These are phyloP conservation scores for Paracorniculantispora psalliotae DNA, from an alignment of 2,329 filamentous ascomycete genomes.

Conservation along the genomic window DNA sequence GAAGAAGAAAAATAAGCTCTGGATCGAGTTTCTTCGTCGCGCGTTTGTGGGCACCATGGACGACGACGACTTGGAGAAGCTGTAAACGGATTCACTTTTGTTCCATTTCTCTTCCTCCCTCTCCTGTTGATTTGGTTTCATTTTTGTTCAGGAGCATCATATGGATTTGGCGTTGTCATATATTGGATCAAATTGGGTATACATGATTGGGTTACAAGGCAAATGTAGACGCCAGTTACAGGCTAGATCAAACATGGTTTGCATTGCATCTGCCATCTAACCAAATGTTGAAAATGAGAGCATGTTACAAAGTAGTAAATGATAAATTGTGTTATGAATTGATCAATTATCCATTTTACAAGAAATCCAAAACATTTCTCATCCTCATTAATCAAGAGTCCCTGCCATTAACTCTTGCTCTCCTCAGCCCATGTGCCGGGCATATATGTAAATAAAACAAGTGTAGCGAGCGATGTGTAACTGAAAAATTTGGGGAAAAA, in stretches of 20 bases:
- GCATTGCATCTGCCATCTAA: no score
- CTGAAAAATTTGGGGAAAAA: not conserved
- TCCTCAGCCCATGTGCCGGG: not conserved
- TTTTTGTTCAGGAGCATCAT: no score
- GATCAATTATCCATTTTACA: not conserved
- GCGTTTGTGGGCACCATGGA: slow-evolving; percentile 75
- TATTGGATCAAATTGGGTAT: not conserved
- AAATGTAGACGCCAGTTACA: not conserved
- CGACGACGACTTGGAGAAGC: slow-evolving; percentile 56
- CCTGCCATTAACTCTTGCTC: not conserved
- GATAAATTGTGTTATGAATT: no score
- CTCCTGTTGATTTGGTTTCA: no score
- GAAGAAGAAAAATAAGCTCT: slow-evolving; percentile 59
- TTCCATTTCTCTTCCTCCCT: not conserved
- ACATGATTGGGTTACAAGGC: no score
- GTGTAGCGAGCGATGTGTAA: not conserved
- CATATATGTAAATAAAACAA: not conserved
- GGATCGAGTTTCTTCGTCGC: slow-evolving; percentile 71
- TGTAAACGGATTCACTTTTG: slow-evolving; percentile 21
- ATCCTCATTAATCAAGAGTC: slow-evolving; percentile 10
- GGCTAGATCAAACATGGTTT: no score
- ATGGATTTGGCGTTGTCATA: not conserved
- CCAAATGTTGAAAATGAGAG: no score
- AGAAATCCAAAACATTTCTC: not conserved
- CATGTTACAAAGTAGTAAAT: no score